Evolutionary conservation across 2,329 filamentous ascomycete genomes (phyloP).

Genomic region (Raffaelea arxii): DNA sequence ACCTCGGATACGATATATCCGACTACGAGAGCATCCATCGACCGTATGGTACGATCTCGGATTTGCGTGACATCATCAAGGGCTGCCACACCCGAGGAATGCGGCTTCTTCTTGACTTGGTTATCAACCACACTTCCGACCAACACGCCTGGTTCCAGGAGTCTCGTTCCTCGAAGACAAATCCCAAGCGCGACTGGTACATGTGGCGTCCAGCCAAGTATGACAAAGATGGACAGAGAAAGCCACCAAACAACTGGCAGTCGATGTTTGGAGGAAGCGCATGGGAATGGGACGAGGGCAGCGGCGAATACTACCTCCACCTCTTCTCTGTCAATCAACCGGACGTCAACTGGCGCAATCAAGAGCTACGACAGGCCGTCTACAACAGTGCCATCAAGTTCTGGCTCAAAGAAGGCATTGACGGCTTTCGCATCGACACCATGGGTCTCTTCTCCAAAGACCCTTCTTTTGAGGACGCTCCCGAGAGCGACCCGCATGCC

Average conservation of each 20-base stretch:
- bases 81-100: conserved; percentile 54
- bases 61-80: conserved; percentile 52
- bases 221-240: conserved; percentile 45
- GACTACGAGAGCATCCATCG: conserved; percentile 48
- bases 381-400: conserved; percentile 64
- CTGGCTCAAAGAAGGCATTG: conserved; percentile 64
- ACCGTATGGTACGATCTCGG: conserved; percentile 53
- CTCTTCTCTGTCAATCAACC: too few species aligned
- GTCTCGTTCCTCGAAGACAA: conserved; percentile 50
- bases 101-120: conserved; percentile 52
- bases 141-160: conserved; percentile 64
- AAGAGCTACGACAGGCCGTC: conserved; percentile 55
- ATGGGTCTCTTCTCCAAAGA: conserved; percentile 63
- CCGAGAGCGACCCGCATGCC: conserved; percentile 23
- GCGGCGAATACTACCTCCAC: too few species aligned
- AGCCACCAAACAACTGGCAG: conserved; percentile 69
- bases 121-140: conserved; percentile 69
- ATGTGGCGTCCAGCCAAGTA: conserved; percentile 28
- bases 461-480: conserved; percentile 43
- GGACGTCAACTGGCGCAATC: conserved; percentile 74
- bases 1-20: conserved; percentile 58
- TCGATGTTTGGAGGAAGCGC: too few species aligned
- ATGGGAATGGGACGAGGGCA: too few species aligned
- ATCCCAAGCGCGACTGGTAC: conserved; percentile 52
- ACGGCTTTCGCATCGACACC: conserved; percentile 62